Percentiles rank a stretch among this genome's conserved stretches.
Evolutionary conservation across 768 basidiomycete genomes (phyloP).

Genomic region (Suillus sp.): DNA sequence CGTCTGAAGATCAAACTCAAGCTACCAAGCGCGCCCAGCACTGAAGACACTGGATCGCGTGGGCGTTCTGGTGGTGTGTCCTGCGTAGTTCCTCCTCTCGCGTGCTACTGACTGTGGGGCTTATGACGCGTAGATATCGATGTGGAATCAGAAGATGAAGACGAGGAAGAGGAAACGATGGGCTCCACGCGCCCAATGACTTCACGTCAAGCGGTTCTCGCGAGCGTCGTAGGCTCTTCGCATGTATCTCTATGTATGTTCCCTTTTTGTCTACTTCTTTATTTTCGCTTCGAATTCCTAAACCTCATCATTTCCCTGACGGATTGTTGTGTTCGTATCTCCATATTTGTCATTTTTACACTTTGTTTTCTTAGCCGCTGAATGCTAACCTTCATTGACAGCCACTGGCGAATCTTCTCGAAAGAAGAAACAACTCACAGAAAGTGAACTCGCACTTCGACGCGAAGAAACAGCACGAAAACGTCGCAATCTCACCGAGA

Average conservation of each 20-base stretch:
- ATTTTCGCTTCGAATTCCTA: not conserved
- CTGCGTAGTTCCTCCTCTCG: not conserved
- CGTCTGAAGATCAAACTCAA: constrained; percentile 66
- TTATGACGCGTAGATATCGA: constrained; percentile 35
- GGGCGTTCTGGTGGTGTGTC: constrained; percentile 28
- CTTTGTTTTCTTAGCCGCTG: not conserved
- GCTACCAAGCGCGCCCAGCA: constrained; percentile 43
- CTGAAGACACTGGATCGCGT: constrained; percentile 34
- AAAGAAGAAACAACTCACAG: constrained; percentile 70
- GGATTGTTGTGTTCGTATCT: not conserved
- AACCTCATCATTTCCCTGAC: not conserved
- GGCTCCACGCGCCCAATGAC: constrained; percentile 45
- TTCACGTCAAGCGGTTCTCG: constrained; percentile 69
- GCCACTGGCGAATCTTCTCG: constrained; percentile 20
- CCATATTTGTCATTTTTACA: not conserved
- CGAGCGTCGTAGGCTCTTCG: constrained; percentile 65
- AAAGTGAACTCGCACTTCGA: constrained; percentile 70
- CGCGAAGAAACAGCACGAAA: constrained; percentile 83
- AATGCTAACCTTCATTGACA: not conserved
- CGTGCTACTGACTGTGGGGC: not conserved
- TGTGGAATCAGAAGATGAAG: constrained; percentile 44
- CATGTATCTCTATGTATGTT: constrained; percentile 64
- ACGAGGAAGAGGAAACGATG: constrained; percentile 42
- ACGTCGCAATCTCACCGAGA: constrained; percentile 77
- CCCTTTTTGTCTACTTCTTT: not conserved